These are phyloP conservation scores for Penicillium sp. DNA, from an alignment of 2,329 filamentous ascomycete species.

Conservation along the genomic window DNA sequence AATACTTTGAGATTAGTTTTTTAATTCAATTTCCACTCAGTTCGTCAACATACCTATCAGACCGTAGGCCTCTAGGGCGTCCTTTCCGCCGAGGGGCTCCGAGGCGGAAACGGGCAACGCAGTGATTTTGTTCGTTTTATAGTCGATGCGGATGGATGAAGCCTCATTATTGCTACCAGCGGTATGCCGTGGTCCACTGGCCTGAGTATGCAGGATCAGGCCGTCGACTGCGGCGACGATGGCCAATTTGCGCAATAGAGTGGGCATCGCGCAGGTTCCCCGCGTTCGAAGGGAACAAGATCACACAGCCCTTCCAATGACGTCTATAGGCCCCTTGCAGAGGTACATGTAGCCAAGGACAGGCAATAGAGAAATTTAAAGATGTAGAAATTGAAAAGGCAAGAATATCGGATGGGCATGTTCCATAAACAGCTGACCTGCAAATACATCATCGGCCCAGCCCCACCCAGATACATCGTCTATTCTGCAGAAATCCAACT, in stretches of 20 bases:
- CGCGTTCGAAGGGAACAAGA: neutral
- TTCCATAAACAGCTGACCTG: slow-evolving; percentile 25
- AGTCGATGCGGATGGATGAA: slow-evolving; percentile 67
- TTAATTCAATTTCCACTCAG: neutral
- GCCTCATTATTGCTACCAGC: slow-evolving; percentile 53
- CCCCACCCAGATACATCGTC: slow-evolving; percentile 16
- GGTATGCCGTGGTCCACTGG: slow-evolving; percentile 42
- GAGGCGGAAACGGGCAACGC: slow-evolving; percentile 41
- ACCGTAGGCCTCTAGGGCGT: slow-evolving; percentile 51
- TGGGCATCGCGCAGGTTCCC: slow-evolving; percentile 59
- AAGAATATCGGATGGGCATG: slow-evolving; percentile 15
- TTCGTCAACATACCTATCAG: slow-evolving; percentile 54
- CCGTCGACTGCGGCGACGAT: slow-evolving; percentile 81
- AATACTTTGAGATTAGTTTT: slow-evolving; percentile 1
- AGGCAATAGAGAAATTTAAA: neutral
- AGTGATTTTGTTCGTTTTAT: slow-evolving; percentile 58
- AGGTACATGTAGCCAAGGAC: neutral
- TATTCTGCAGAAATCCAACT: slow-evolving; percentile 13
- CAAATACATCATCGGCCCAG: slow-evolving; percentile 28
- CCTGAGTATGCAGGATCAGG: slow-evolving; percentile 72
- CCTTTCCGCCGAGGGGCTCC: slow-evolving; percentile 29
- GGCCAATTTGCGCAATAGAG: slow-evolving; percentile 74
- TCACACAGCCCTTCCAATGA: neutral
- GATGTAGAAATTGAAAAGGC: slow-evolving; percentile 1
- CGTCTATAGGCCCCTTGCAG: neutral